Base-by-base conservation (phyloP, 495 filamentous ascomycete genomes). In the Rusavskia elegans region DNA sequence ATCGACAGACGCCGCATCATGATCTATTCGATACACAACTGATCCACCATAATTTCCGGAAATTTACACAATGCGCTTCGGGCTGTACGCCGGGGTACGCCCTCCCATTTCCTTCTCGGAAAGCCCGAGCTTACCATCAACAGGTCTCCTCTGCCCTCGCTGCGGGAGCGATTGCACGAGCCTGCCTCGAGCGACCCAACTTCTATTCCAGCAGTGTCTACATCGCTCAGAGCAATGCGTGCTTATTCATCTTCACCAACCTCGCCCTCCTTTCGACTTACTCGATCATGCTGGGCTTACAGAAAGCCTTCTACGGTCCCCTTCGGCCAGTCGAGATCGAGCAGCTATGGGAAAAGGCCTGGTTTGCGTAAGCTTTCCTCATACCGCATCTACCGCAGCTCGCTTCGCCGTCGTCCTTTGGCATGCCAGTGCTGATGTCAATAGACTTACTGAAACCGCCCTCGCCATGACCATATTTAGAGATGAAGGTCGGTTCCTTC, bases 391-490 rank as follows among this genome's bases (percentile, higher is more conserved):
- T 21, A 46, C 19, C 21, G 11, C 20, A 11, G 32, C 32, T 35
- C 9, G 7, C 32, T 35, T 35, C 7, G 25, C 25, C 25, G 4
- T 27, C 7, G 25, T 27, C 25, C 7, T 35, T 13, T 35, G 9
- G 8, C 1, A 14, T 35, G 32, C 32, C 32, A 35, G 32, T 19
- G 23, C 21, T 46, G 16, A 46, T 23, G 9, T 30, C 21, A 2
- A 29, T 10, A 46, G 44, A 1, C 81, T 98, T 39, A 95, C 89
- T 21, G 92, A 98, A 65, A 97, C 92, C 56, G 89, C 86, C 64
- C 75, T 98, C 39, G 92, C 93, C 16, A 96, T 97, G 90, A 95
- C 90, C n/a, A 95, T 95, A 57, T 98, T 98, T 64, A 77, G 92
- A 20, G 92, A 95, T 51, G 87, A 95, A 63, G 44, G 44, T 42